Evolutionary conservation across 371 early-diverging fungal species (phyloP).

Genomic region (Haplosporangium sp.): DNA sequence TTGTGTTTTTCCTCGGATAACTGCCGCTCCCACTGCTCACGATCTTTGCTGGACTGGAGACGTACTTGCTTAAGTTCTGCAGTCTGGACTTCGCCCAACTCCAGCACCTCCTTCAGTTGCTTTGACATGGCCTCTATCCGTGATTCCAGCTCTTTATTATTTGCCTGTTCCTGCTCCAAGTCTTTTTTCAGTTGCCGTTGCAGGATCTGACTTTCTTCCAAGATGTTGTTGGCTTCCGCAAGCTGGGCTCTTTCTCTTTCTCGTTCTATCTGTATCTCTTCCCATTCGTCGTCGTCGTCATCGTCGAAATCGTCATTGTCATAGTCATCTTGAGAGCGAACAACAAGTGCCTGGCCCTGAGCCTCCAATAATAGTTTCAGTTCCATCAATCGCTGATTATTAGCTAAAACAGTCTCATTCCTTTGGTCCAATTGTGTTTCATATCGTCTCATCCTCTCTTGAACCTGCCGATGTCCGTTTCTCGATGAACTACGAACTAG

Average conservation of each 20-base stretch:
- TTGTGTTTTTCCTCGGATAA: slow-evolving; percentile 13
- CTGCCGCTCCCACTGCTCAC: slow-evolving; percentile 13
- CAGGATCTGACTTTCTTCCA: slow-evolving; percentile 18
- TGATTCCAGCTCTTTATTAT: slow-evolving; percentile 6
- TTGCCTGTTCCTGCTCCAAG: slow-evolving; percentile 18
- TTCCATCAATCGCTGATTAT: slow-evolving; percentile 30
- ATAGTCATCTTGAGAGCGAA: slow-evolving; percentile 8
- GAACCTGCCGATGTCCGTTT: neutral
- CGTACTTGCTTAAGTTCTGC: slow-evolving; percentile 10
- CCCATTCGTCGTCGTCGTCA: slow-evolving; percentile 10
- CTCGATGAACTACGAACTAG: slow-evolving; percentile 6
- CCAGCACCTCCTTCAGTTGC: slow-evolving; percentile 12
- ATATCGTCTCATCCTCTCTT: slow-evolving; percentile 13
- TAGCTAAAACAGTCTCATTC: slow-evolving; percentile 20
- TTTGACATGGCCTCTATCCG: slow-evolving; percentile 17
- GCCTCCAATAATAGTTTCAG: slow-evolving; percentile 17
- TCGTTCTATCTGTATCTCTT: slow-evolving; percentile 6
- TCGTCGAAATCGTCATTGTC: slow-evolving; percentile 4
- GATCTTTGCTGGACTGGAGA: slow-evolving; percentile 12
- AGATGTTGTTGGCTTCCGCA: slow-evolving; percentile 6
- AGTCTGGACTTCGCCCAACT: slow-evolving; percentile 14
- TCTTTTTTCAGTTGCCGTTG: slow-evolving; percentile 16
- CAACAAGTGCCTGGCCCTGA: slow-evolving; percentile 1
- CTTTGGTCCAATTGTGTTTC: slow-evolving; percentile 30
- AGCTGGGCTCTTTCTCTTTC: slow-evolving; percentile 7